Evolutionary conservation across 768 basidiomycete species (phyloP), one percentile per base, ranked within the genome.

Genomic region (Mycena metata): DNA sequence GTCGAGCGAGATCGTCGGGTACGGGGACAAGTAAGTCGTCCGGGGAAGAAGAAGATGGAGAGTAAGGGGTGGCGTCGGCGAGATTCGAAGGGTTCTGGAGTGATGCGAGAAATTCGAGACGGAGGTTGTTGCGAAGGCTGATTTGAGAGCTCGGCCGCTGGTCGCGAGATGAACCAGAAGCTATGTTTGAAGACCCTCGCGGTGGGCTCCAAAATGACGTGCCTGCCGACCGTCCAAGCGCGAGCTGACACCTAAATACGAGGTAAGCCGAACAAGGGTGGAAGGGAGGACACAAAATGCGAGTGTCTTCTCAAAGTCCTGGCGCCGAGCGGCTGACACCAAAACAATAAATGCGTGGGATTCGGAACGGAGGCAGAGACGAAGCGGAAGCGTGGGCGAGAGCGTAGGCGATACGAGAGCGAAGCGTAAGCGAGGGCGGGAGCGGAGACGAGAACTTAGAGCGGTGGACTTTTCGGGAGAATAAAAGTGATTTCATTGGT

Each of bases 141-240:
- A 42, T 55, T 17, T 45, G 21, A 23, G 47, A 47, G 15, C 21
- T 36, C 9, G 47, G 39, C 49, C 60, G 49, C 49, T 17, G 23
- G 47, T 26, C 26, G 30, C 49, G 60, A 61, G 60, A 61, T 35
- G 60, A 39, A 50, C 60, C 47, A 26, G 60, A 50, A 42, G 60
- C 60, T 41, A 61, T 61, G 56, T n/a, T 41, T 41, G 47, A 50
- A 50, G 36, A 61, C 36, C 60, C 60, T 61, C 60, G 60, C 60
- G 60, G 60, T 61, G 60, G 60, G 60, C 60, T 36, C 52, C 62
- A 46, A 52, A 55, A 52, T 63, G 61, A 54, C 42, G 17, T 9
- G 41, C 61, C 16, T 12, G 54, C 42, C 61, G n/a, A 45, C 61
- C 51, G 52, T 2, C 61, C 39, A 45, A 54, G 51, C 51, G 42